Evolutionary conservation across 805 yeast genomes (phyloP).

Genomic region (Candida boleticola): DNA sequence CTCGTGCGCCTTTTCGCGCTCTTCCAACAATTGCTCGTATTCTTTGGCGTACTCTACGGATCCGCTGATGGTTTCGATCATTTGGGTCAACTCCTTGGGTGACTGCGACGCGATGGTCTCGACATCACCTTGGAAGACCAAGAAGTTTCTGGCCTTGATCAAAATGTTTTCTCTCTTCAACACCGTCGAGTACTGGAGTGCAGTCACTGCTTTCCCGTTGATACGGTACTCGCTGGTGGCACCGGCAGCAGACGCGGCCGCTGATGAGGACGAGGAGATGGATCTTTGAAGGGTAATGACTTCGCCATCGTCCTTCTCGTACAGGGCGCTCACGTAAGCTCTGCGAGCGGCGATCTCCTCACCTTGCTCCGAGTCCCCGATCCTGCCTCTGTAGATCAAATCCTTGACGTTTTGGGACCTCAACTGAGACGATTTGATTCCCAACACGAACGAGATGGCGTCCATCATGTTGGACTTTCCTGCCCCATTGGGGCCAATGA

Average conservation of each 20-base stretch:
- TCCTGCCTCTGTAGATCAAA: constrained; percentile 74
- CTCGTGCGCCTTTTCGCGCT: constrained; percentile 64
- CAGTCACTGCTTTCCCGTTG: constrained; percentile 58
- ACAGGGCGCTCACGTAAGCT: constrained; percentile 79
- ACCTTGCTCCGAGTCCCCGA: constrained; percentile 22
- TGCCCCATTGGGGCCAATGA: constrained; percentile 98
- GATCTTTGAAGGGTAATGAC: constrained; percentile 61
- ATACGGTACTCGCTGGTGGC: constrained; percentile 72
- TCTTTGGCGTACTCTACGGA: constrained; percentile 65
- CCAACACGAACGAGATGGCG: constrained; percentile 92
- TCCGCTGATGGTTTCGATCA: constrained; percentile 84
- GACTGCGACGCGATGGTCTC: constrained; percentile 90
- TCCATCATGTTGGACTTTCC: constrained; percentile 98
- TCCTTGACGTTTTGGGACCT: constrained; percentile 75
- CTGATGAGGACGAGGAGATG: constrained; percentile 38
- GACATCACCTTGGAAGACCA: constrained; percentile 96
- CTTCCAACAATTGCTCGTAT: constrained; percentile 62
- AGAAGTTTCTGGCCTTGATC: constrained; percentile 84
- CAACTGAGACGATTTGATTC: constrained; percentile 71
- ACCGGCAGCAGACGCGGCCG: too few relatives aligned
- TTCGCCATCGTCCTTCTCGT: constrained; percentile 62
- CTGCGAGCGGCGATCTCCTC: constrained; percentile 38
- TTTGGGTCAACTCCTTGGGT: constrained; percentile 65
- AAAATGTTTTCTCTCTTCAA: constrained; percentile 78
- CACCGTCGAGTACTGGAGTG: constrained; percentile 60